Evolutionary conservation across 768 basidiomycete genomes (phyloP), one percentile per base, ranked within the genome.

Genomic region (Suillus variegatus): DNA sequence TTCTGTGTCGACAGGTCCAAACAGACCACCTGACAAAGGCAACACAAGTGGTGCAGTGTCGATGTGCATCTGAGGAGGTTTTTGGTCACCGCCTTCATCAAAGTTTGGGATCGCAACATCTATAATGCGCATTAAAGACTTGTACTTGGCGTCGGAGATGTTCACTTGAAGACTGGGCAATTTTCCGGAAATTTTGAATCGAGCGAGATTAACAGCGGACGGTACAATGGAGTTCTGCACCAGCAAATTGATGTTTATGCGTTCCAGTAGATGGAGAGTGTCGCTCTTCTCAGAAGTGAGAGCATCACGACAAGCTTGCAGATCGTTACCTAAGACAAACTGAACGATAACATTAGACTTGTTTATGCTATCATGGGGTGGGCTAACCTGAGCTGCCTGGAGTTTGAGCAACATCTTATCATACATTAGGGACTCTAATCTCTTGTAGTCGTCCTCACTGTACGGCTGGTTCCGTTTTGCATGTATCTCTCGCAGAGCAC

Each of bases 141-240:
- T 91, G 78, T 97, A 97, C 75, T 96, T 97, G 9, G 86, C 86
- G 71, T 95, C 93, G 25, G 93, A 95, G 54, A 96, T 79, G 76
- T 99, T 99, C 75, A 97, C 84, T 72, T 92, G 91, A 12, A 99
- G 82, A 38, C 86, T 86, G 2, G 97, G 96, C 47, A 99, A 80
- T 65, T 89, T 90, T 9, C 96, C 97, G 0, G 94, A 87, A 58
- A 98, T 82, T 76, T 95, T 99, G 84, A 99, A 92, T 46, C 91
- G 85, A 2, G 95, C 86, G 56, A 99, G 84, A 69, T 85, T 94
- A 60, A 91, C 82, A 16, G 88, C 92, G 61, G 86, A 87, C 0
- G 94, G 91, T 40, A 97, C 89, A 68, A 99, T 99, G 2, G 95
- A 97, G 72, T 91, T 96, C 71, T 97, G 93, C 20, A 97, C 86